Conservation (phyloP, 202 grass and related monocot genomes). For the Bolboschoenoplectus hybrid region DNA sequence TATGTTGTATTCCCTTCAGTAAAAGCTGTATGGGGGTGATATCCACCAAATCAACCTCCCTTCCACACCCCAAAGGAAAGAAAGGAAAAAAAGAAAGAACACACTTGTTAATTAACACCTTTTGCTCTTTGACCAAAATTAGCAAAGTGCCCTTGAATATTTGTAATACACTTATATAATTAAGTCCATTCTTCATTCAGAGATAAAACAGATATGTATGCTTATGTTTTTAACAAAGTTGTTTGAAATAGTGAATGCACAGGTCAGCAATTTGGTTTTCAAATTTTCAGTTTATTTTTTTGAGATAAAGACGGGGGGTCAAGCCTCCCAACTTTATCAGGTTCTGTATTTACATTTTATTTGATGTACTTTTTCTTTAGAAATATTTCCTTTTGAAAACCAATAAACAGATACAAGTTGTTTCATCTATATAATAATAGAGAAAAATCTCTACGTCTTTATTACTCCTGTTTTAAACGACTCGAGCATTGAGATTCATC, state of each 20-base stretch:
- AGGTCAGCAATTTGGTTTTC: neutral
- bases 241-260: neutral
- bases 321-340: neutral
- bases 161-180: constrained; percentile 18
- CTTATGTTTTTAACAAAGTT: neutral
- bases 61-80: neutral
- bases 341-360: neutral
- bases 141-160: neutral
- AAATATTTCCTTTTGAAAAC: neutral
- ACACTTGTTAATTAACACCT: constrained; percentile 28
- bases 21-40: constrained; percentile 15
- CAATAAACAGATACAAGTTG: neutral
- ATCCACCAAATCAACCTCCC: constrained; percentile 7
- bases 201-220: neutral
- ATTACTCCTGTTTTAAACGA: neutral
- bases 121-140: constrained; percentile 24
- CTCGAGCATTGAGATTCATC: neutral
- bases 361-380: neutral
- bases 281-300: neutral
- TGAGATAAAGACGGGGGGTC: neutral
- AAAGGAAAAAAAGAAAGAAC: constrained; percentile 20
- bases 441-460: neutral
- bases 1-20: constrained; percentile 43
- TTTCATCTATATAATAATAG: neutral
- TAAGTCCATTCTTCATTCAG: neutral